Base-by-base conservation (phyloP, 2,329 filamentous ascomycete species). In the Aspergillus sergii region DNA sequence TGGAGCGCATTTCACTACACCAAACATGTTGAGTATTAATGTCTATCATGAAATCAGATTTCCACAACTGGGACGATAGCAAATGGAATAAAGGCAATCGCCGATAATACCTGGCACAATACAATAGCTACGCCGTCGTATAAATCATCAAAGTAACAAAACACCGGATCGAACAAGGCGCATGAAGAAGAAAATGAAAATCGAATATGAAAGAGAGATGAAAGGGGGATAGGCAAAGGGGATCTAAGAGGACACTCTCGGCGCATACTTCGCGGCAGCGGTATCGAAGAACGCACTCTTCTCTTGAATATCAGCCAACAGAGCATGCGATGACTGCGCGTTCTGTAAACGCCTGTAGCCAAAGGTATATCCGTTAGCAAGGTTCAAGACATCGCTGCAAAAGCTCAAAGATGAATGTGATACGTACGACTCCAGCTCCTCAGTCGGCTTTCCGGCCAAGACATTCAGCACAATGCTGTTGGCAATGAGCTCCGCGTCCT, bases 251-350 rank as follows among this genome's bases (percentile, higher is more conserved):
- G 75, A 71, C 51, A 93, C 92, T 83, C 94, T 97, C 39, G 94
- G 86, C 68, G 88, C 89, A 79, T 95, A 98, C 81, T 96, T 98
- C 30, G 87, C 84, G 23, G 91, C 92, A 14, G 94, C 94, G 72
- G 89, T 89, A 77, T 96, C 92, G 75, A 98, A 98, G 62, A 93
- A 80, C n/a, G 84, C 86, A 77, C 88, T 92, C 89, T 97, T 98
- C 80, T 93, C 92, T 72, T 88, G 85, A 70, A 96, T 80, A 71
- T 97, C 94, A 46, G 79, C 76, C 62, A 97, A 77, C 65, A 95
- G 83, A 39, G 87, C 81, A 78, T 97, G 93, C 59, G 89, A 80
- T 30, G 89, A 85, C 59, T 90, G 85, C 19, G 81, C 80, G 58
- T 84, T 85, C 63, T 74, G 67, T 68, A 88, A 75, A 28, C 64